Percentiles rank a stretch among this genome's conserved stretches.
phyloP scores from a whole-genome alignment of 768 basidiomycete species.

The Sarcodon sp. region DNA sequence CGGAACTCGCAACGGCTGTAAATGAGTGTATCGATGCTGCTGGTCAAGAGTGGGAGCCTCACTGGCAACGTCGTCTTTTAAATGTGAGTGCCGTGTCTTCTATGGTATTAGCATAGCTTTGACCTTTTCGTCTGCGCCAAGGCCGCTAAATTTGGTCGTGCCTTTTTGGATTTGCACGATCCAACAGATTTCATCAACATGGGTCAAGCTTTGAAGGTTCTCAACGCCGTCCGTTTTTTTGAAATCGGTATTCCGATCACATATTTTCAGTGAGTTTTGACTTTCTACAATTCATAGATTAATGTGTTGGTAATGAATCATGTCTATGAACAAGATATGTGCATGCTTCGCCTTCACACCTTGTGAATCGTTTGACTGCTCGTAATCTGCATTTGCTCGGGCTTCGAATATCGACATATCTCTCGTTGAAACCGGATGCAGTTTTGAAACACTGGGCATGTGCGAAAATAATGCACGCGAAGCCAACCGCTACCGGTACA shows the following conservation, averaged over 20 bases:
- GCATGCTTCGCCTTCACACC: slow-evolving; percentile 65
- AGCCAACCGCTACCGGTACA: slow-evolving; percentile 38
- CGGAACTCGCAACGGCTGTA: slow-evolving; percentile 77
- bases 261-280: slow-evolving; percentile 62
- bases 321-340: slow-evolving; percentile 44
- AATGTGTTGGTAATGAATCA: slow-evolving; percentile 1
- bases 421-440: slow-evolving; percentile 71
- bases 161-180: slow-evolving; percentile 87
- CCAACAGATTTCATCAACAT: slow-evolving; percentile 86
- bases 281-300: not conserved
- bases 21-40: slow-evolving; percentile 92
- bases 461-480: slow-evolving; percentile 74
- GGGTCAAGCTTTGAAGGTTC: slow-evolving; percentile 85
- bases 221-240: slow-evolving; percentile 86
- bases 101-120: not conserved
- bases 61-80: slow-evolving; percentile 80
- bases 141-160: slow-evolving; percentile 96
- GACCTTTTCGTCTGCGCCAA: slow-evolving; percentile 15
- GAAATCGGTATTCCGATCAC: slow-evolving; percentile 92
- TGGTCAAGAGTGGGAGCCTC: slow-evolving; percentile 80
- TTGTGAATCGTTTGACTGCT: slow-evolving; percentile 73
- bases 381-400: slow-evolving; percentile 88
- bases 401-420: slow-evolving; percentile 76
- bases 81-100: slow-evolving; percentile 35
- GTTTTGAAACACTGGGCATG: slow-evolving; percentile 95